A percentile compares a stretch with the other conserved stretches of the same genome.
These are phyloP conservation scores for Aspergillus bridgeri DNA, from an alignment of 495 filamentous ascomycete species.

Conservation along the genomic window DNA sequence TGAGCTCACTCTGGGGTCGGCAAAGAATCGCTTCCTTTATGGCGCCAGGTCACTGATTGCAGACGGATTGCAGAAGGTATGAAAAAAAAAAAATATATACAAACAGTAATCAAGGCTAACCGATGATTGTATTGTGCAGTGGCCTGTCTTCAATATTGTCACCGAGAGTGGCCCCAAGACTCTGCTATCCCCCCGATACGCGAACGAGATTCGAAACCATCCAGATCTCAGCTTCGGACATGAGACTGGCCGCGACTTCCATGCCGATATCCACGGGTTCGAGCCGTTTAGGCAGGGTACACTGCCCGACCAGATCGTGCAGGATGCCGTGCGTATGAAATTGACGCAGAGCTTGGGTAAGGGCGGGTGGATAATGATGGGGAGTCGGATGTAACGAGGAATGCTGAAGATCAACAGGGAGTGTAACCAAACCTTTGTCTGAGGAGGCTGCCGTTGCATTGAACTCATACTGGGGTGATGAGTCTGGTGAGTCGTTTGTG, in stretches of 20 bases:
- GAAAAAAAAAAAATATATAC: too few relatives aligned
- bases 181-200: conserved; percentile 16
- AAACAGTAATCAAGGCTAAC: neutral
- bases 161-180: conserved; percentile 16
- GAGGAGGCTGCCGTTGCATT: conserved; percentile 14
- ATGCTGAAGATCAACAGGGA: conserved; percentile 1
- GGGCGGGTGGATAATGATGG: neutral
- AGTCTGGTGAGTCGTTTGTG: conserved; percentile 4
- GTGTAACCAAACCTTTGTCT: conserved; percentile 15
- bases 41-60: neutral
- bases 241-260: conserved; percentile 4
- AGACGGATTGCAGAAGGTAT: neutral
- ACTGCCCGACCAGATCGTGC: conserved; percentile 4
- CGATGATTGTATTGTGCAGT: neutral
- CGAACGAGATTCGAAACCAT: conserved; percentile 19
- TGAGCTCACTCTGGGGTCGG: neutral
- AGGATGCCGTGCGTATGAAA: conserved; percentile 17
- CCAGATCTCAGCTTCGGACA: conserved; percentile 12
- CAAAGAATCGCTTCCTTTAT: neutral
- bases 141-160: conserved; percentile 7
- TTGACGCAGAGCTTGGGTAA: conserved; percentile 19
- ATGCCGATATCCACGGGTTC: conserved; percentile 33
- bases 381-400: neutral
- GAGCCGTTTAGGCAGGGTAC: conserved; percentile 28
- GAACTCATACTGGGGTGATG: conserved; percentile 11